A percentile compares a stretch with the other conserved stretches of the same genome.
Conservation (phyloP, 306 rosid genomes). For the Argentina anserina region DNA sequence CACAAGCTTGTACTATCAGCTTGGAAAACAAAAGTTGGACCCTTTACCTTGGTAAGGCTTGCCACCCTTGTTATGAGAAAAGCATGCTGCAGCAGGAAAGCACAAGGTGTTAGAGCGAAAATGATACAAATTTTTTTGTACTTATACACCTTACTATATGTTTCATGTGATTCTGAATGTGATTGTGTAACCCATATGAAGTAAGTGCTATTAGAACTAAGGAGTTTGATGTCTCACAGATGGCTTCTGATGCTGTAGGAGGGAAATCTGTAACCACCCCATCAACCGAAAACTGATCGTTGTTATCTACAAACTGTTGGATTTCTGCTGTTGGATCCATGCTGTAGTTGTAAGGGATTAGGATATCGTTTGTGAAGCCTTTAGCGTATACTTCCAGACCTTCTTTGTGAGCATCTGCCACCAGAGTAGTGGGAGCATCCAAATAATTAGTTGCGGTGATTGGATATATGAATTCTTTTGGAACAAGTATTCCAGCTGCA, state of each 20-base stretch:
- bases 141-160: background rate
- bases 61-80: conserved; percentile 35
- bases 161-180: background rate
- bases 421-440: conserved; percentile 54
- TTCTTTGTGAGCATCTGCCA: conserved; percentile 67
- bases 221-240: conserved; percentile 46
- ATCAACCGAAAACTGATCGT: conserved; percentile 57
- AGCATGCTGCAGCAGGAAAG: conserved; percentile 59
- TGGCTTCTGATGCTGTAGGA: conserved; percentile 65
- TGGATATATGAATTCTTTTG: conserved; percentile 70
- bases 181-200: background rate
- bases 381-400: conserved; percentile 84
- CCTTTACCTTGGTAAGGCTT: conserved; percentile 46
- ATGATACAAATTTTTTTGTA: background rate
- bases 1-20: background rate
- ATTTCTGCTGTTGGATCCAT: conserved; percentile 72
- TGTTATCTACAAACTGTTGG: conserved; percentile 57
- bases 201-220: background rate
- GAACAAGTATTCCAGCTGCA: conserved; percentile 81
- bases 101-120: conserved; percentile 17
- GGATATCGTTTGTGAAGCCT: conserved; percentile 71
- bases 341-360: conserved; percentile 51
- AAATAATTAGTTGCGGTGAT: conserved; percentile 43
- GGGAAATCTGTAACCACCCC: conserved; percentile 81
- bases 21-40: conserved; percentile 7